phyloP scores from a whole-genome alignment of 768 basidiomycete species.

The Pulveroboletus sp. region DNA sequence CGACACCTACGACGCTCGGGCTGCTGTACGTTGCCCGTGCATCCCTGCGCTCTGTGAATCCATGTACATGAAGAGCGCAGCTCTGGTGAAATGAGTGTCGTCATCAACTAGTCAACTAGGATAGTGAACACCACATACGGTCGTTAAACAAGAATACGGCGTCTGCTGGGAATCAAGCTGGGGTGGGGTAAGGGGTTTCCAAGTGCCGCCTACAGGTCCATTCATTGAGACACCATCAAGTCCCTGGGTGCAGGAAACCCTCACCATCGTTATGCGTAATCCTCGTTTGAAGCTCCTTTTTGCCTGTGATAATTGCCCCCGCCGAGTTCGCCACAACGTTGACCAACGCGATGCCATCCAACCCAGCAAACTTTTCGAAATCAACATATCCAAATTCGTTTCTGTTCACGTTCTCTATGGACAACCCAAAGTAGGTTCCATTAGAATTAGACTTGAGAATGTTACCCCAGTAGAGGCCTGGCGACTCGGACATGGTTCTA shows the following conservation, averaged over 20 bases:
- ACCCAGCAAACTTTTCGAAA: conserved; percentile 95
- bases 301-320: conserved; percentile 64
- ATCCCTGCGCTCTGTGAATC: conserved; percentile 90
- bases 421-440: conserved; percentile 92
- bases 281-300: conserved; percentile 73
- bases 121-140: conserved; percentile 39
- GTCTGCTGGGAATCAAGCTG: conserved; percentile 67
- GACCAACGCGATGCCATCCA: conserved; percentile 93
- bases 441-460: conserved; percentile 97
- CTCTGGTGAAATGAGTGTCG: conserved; percentile 39
- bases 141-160: conserved; percentile 62
- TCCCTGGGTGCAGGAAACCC: conserved; percentile 15
- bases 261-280: conserved; percentile 97
- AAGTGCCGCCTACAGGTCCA: conserved; percentile 59
- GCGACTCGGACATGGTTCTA: conserved; percentile 82
- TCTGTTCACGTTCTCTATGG: conserved; percentile 87
- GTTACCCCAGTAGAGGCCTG: conserved; percentile 78
- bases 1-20: conserved; percentile 84
- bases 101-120: background rate
- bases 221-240: background rate
- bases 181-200: conserved; percentile 82
- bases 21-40: conserved; percentile 91
- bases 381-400: conserved; percentile 85
- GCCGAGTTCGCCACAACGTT: conserved; percentile 83
- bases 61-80: conserved; percentile 88